Evolutionary conservation across 192 early-diverging fungal genomes (phyloP), one percentile per base, ranked within the genome.

Genomic region (Spinellus fusiger): DNA sequence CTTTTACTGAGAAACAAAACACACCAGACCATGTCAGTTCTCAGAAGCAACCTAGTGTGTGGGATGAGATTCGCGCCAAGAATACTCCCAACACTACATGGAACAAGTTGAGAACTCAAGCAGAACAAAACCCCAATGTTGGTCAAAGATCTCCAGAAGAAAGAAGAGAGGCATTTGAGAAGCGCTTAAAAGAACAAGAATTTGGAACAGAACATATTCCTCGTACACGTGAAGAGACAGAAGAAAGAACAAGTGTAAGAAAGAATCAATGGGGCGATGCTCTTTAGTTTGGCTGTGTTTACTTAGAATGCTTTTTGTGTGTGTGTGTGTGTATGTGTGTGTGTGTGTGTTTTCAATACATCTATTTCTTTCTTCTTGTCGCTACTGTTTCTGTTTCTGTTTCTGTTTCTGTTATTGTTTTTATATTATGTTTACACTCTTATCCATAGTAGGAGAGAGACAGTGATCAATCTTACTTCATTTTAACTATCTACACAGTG

Each of bases 261-360:
- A 55, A 33, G 31, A 69, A 69, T 62, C 66, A 69, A 31, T 69
- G 58, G 57, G 66, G 66, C n/a, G 66, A 69, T 69, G 4, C 40
- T 2, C 13, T 44, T 44, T 6, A 13, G 13, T 37, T 37, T 37
- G n/a, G n/a, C n/a, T n/a, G n/a, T n/a, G n/a, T n/a, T n/a, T n/a
- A n/a, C n/a, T n/a, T n/a, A n/a, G n/a, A n/a, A n/a, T n/a, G n/a
- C n/a, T n/a, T n/a, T n/a, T n/a, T n/a, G n/a, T n/a, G n/a, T n/a
- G n/a, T n/a, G n/a, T n/a, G n/a, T n/a, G n/a, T n/a, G n/a, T n/a
- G n/a, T n/a, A n/a, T n/a, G n/a, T n/a, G n/a, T n/a, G n/a, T n/a
- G n/a, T n/a, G n/a, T n/a, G n/a, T n/a, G n/a, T n/a, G n/a, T n/a
- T n/a, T n/a, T n/a, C n/a, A n/a, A n/a, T n/a, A n/a, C n/a, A n/a